Evolutionary conservation across 768 basidiomycete species (phyloP).

Genomic region (Tricholoma flavovirens): DNA sequence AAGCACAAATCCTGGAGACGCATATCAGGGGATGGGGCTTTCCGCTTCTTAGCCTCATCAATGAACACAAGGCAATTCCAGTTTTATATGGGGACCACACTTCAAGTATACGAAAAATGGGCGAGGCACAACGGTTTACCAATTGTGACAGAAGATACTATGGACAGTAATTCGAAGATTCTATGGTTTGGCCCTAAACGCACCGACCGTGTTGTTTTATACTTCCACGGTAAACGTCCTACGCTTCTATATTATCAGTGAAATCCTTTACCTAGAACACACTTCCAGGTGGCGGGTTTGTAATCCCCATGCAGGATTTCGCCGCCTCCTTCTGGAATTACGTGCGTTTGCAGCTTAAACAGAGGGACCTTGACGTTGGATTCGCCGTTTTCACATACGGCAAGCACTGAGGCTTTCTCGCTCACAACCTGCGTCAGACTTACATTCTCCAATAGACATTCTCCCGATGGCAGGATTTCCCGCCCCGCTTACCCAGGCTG

Average conservation of each 20-base stretch:
- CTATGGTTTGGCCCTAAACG: constrained; percentile 29
- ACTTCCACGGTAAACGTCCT: constrained; percentile 23
- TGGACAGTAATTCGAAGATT: constrained; percentile 21
- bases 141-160: constrained; percentile 19
- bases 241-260: no score
- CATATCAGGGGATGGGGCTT: constrained; percentile 4
- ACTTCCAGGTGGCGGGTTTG: constrained; percentile 27
- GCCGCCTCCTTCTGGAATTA: constrained; percentile 25
- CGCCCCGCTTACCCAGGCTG: constrained; percentile 26
- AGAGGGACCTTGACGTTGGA: constrained; percentile 18
- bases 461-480: constrained; percentile 31
- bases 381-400: constrained; percentile 28
- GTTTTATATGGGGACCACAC: constrained; percentile 15
- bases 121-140: constrained; percentile 14
- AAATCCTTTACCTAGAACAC: not conserved
- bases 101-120: constrained; percentile 17
- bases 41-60: constrained; percentile 7
- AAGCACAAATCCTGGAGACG: constrained; percentile 7
- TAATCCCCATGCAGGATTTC: constrained; percentile 17
- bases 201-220: constrained; percentile 27
- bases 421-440: no score
- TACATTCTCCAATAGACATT: constrained; percentile 18
- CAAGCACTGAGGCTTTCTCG: constrained; percentile 11
- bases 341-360: constrained; percentile 20
- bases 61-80: constrained; percentile 19